These are phyloP conservation scores for Cyclotella kingstonii DNA, from an alignment of 108 stramenopile genomes.

Conservation along the genomic window DNA sequence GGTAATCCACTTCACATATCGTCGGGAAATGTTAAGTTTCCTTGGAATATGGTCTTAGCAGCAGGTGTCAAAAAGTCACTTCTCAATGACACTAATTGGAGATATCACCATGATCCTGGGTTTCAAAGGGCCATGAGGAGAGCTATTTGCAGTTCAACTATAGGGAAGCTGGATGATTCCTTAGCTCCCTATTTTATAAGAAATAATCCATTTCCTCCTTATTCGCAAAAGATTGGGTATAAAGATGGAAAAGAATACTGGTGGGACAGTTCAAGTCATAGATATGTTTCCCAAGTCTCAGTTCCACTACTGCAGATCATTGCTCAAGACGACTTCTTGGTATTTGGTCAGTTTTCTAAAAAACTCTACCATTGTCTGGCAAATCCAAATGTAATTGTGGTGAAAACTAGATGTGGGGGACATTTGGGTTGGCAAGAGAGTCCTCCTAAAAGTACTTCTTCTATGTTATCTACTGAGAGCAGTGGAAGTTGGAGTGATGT, in stretches of 20 bases:
- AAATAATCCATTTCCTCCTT: constrained; percentile 70
- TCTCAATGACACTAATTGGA: constrained; percentile 42
- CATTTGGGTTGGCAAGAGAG: constrained; percentile 88
- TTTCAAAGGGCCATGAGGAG: constrained; percentile 54
- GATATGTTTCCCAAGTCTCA: constrained; percentile 61
- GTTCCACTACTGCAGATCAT: constrained; percentile 74
- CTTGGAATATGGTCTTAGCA: constrained; percentile 58
- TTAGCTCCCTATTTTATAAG: constrained; percentile 61
- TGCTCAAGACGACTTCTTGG: constrained; percentile 83
- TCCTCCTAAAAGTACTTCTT: constrained; percentile 35
- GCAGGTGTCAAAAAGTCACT: constrained; percentile 70
- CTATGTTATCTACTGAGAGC: constrained; percentile 32
- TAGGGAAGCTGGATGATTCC: constrained; percentile 65
- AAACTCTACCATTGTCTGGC: constrained; percentile 61
- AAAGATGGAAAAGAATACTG: constrained; percentile 68
- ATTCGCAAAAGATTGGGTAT: constrained; percentile 58
- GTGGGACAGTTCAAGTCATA: constrained; percentile 67
- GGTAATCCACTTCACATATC: constrained; percentile 78
- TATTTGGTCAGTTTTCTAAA: constrained; percentile 48
- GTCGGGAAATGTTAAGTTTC: constrained; percentile 48
- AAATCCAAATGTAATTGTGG: constrained; percentile 82
- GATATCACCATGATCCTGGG: constrained; percentile 45
- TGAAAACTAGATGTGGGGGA: constrained; percentile 82
- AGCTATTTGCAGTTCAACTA: constrained; percentile 51
- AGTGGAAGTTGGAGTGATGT: constrained; percentile 80